Evolutionary conservation across 345 rosid genomes (phyloP), one percentile per base, ranked within the genome.

Genomic region (Eucalyptus tenuipes): DNA sequence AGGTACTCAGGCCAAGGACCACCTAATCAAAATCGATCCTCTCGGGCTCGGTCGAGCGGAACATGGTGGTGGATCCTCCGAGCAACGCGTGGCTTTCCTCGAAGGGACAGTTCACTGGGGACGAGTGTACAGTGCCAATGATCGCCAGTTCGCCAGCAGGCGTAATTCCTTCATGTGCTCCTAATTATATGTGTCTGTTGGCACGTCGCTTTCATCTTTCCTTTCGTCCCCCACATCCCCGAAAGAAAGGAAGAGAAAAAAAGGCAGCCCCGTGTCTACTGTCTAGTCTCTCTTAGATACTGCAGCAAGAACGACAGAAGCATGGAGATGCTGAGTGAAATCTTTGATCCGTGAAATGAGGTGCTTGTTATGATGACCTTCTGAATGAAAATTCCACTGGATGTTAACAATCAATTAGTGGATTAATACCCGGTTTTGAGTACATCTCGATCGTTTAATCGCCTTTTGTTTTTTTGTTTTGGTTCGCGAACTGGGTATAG

Each of bases 131-230:
- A 42, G 40, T 40, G 84, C 84, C 84, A 20, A 22, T 75, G 84
- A 75, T 11, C 15, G 5, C 44, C 82, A 66, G 11, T 27, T 48
- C 49, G 64, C 42, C 61, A 9, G 87, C 84, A 57, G 47, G 84
- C 3, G 29, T 44, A 49, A 24, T 49, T 33, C 85, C 66, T 80
- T 25, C 90, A 89, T 87, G 82, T 90, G 93, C 47, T 40, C 47
- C 61, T 47, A 87, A 89, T 90, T 87, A 92, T 92, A 10, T 87
- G 31, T 18, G 90, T 88, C 89, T 25, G 92, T 90, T 91, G 88
- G 89, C 86, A 44, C 57, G 92, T 92, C 93, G 59, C 88, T 88
- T 91, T 92, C 90, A 75, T 9, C 44, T 64, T 31, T 27, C 49
- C 55, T 11, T n/a, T 52, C 85, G n/a, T 61, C 3, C 57, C n/a